Percentiles rank a stretch among this genome's conserved stretches.
Conservation (phyloP, 768 basidiomycete genomes). For the Melanogaster broomeanus region DNA sequence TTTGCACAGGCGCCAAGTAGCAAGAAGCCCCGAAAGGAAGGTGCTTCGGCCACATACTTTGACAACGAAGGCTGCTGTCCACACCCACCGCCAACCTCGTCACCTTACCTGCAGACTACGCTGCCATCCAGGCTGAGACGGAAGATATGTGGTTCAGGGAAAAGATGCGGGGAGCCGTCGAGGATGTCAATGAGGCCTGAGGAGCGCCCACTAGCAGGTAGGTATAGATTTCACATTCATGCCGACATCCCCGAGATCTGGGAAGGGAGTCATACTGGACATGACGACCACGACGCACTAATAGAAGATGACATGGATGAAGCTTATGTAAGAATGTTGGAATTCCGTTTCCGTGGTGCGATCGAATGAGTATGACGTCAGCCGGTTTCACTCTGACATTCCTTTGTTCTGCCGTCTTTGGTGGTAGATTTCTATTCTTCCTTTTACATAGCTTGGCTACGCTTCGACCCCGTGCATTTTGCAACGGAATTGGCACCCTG, state of each 20-base stretch:
- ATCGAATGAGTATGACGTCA: conserved; percentile 1
- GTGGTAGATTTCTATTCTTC: too few relatives aligned
- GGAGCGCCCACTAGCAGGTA: conserved; percentile 64
- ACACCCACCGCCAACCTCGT: conserved; percentile 21
- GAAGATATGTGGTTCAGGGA: conserved; percentile 72
- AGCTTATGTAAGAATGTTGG: conserved; percentile 67
- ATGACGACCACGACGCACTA: conserved; percentile 43
- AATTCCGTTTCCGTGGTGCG: too few relatives aligned
- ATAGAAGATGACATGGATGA: conserved; percentile 67
- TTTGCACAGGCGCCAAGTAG: conserved; percentile 12
- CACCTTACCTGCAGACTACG: conserved; percentile 43
- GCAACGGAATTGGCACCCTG: too few relatives aligned
- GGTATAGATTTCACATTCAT: conserved; percentile 59
- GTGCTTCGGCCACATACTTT: neutral
- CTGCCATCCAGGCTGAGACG: conserved; percentile 49
- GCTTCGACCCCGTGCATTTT: conserved; percentile 44
- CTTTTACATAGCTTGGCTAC: too few relatives aligned
- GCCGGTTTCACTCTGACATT: too few relatives aligned
- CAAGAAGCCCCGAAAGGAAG: conserved; percentile 16
- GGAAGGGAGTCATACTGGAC: too few relatives aligned
- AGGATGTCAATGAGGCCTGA: too few relatives aligned
- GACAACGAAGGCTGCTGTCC: conserved; percentile 23
- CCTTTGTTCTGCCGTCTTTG: too few relatives aligned
- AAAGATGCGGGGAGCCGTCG: conserved; percentile 72
- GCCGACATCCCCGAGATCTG: conserved; percentile 75